These are phyloP conservation scores for Lachnellula willkommii DNA, from an alignment of 2,329 filamentous ascomycete species.

Conservation along the genomic window DNA sequence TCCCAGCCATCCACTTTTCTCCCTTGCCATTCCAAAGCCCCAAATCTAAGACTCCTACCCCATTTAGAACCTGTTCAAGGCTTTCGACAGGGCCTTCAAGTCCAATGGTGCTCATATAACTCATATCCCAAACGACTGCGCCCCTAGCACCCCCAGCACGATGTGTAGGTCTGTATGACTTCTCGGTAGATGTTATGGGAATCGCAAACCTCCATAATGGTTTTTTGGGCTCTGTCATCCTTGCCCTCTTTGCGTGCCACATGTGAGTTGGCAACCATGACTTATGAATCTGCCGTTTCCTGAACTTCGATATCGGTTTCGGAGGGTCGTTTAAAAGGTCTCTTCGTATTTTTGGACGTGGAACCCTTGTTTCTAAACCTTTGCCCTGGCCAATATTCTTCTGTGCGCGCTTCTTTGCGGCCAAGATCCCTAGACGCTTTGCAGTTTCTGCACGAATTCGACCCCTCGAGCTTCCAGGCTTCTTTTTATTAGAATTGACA, in stretches of 20 bases:
- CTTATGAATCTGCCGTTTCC: conserved; percentile 80
- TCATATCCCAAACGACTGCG: conserved; percentile 85
- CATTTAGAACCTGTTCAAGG: conserved; percentile 60
- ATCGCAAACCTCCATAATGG: conserved; percentile 89
- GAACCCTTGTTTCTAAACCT: conserved; percentile 36
- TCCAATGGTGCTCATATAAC: conserved; percentile 84
- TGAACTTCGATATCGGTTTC: conserved; percentile 63
- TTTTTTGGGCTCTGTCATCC: conserved; percentile 73
- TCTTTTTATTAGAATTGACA: conserved; percentile 59
- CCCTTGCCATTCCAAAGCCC: conserved; percentile 59
- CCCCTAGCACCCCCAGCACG: conserved; percentile 70
- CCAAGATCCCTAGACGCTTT: conserved; percentile 61
- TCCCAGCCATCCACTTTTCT: conserved; percentile 65
- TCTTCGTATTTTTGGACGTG: conserved; percentile 63
- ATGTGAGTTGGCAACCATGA: conserved; percentile 93
- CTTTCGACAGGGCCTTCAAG: conserved; percentile 62
- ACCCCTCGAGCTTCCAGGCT: conserved; percentile 51
- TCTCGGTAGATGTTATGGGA: conserved; percentile 79
- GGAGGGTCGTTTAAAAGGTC: conserved; percentile 62
- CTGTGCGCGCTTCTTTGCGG: conserved; percentile 48
- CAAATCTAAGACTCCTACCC: conserved; percentile 56
- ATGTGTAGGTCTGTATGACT: conserved; percentile 84
- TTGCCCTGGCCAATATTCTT: conserved; percentile 30
- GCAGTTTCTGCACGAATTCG: conserved; percentile 70
- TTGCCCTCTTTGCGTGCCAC: conserved; percentile 88